phyloP scores from a whole-genome alignment of 179 eudicot species.

The Amaranthus tricolor region DNA sequence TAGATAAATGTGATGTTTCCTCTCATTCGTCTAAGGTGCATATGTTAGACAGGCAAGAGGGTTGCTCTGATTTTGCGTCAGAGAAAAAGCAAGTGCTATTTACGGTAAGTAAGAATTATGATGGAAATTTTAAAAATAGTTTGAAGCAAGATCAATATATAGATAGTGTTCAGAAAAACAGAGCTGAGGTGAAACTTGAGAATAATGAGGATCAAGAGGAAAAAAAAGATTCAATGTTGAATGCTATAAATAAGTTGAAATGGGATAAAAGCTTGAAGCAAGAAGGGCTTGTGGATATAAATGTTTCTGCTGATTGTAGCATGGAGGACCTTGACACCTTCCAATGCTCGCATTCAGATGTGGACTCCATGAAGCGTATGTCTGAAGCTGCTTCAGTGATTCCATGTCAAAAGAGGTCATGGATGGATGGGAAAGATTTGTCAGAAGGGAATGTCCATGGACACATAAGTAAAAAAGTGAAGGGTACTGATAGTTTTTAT shows the following conservation, averaged over 20 bases:
- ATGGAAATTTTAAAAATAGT: conserved; percentile 25
- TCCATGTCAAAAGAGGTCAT: conserved; percentile 21
- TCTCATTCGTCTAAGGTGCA: conserved; percentile 19
- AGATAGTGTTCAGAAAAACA: conserved; percentile 13
- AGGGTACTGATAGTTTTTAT: conserved; percentile 24
- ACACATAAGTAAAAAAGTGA: conserved; percentile 30
- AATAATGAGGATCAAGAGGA: conserved; percentile 28
- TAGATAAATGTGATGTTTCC: conserved; percentile 21
- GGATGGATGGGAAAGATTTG: conserved; percentile 23
- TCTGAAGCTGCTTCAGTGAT: conserved; percentile 23
- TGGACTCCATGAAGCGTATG: conserved; percentile 18
- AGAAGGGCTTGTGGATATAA: conserved; percentile 30
- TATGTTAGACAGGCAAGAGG: conserved; percentile 17
- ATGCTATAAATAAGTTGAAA: conserved; percentile 7
- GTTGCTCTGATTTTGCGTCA: conserved; percentile 9
- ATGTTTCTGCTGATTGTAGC: conserved; percentile 27
- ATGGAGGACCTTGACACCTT: conserved; percentile 23
- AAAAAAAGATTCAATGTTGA: conserved; percentile 15
- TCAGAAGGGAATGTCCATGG: conserved; percentile 26
- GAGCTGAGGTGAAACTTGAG: conserved; percentile 32
- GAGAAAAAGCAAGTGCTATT: conserved; percentile 21
- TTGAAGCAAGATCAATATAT: conserved; percentile 26
- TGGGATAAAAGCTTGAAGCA: conserved; percentile 15
- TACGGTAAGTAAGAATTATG: conserved; percentile 14
- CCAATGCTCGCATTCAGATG: conserved; percentile 20